Percentiles rank a stretch among this genome's conserved stretches.
Evolutionary conservation across 108 stramenopile genomes (phyloP).

Genomic region (Discostella stelligeroides): DNA sequence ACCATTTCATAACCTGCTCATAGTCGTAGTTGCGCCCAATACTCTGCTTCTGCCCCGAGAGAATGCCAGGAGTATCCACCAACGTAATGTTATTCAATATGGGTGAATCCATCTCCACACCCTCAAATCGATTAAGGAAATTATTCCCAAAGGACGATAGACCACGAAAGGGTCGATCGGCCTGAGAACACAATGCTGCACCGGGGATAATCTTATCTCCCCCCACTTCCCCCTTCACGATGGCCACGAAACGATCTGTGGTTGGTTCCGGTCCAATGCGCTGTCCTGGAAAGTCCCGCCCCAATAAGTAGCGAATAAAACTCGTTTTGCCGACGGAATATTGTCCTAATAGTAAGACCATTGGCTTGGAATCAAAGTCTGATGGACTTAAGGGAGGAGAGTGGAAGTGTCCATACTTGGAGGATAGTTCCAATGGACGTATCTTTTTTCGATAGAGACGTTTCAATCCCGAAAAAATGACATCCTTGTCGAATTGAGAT

Average conservation of each 20-base stretch:
- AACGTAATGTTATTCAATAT: slow-evolving; percentile 92
- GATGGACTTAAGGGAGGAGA: slow-evolving; percentile 95
- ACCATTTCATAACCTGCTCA: slow-evolving; percentile 96
- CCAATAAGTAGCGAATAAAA: slow-evolving; percentile 88
- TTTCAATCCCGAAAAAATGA: slow-evolving; percentile 81
- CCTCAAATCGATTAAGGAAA: slow-evolving; percentile 93
- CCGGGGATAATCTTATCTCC: slow-evolving; percentile 89
- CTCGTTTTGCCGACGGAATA: slow-evolving; percentile 98
- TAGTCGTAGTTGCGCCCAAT: slow-evolving; percentile 92
- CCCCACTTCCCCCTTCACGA: slow-evolving; percentile 54
- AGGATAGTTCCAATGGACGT: slow-evolving; percentile 82
- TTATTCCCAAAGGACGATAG: slow-evolving; percentile 96
- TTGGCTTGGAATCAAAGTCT: slow-evolving; percentile 98
- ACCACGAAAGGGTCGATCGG: slow-evolving; percentile 93
- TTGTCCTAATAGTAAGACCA: slow-evolving; percentile 96
- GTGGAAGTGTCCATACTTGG: slow-evolving; percentile 95
- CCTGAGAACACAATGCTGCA: slow-evolving; percentile 91
- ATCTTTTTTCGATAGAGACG: slow-evolving; percentile 85
- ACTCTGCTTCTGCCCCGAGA: slow-evolving; percentile 97
- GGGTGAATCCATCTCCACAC: slow-evolving; percentile 80
- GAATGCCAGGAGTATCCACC: slow-evolving; percentile 98
- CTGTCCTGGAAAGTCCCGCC: slow-evolving; percentile 96
- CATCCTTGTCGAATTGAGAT: slow-evolving; percentile 81
- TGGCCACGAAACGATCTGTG: slow-evolving; percentile 90
- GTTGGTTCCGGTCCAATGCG: slow-evolving; percentile 99